Evolutionary conservation across 345 rosid genomes (phyloP).

Genomic region (Lenwebbia sp.): DNA sequence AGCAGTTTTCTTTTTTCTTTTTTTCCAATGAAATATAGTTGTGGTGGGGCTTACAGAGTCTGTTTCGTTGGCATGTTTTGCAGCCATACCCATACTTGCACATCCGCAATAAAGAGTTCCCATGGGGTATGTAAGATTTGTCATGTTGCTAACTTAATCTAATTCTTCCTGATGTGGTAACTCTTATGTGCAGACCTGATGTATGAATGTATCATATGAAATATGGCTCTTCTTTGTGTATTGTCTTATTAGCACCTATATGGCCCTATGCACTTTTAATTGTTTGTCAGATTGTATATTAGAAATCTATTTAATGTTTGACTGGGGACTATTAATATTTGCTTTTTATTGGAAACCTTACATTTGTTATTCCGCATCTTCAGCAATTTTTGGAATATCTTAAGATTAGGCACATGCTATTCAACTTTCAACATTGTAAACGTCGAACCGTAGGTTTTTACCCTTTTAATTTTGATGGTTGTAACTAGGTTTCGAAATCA

Average conservation of each 20-base stretch:
- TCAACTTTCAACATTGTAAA: background rate
- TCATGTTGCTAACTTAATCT: background rate
- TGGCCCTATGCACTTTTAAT: background rate
- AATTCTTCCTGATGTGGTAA: background rate
- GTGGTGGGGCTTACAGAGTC: background rate
- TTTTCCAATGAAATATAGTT: background rate
- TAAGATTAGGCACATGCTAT: background rate
- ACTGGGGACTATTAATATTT: background rate
- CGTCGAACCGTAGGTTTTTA: background rate
- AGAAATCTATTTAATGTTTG: background rate
- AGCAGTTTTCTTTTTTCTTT: background rate
- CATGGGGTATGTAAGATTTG: constrained; percentile 68
- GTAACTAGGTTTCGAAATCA: background rate
- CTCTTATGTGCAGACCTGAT: background rate
- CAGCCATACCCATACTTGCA: constrained; percentile 86
- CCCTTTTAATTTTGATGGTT: background rate
- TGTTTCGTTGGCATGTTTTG: background rate
- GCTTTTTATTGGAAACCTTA: background rate
- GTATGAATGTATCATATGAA: background rate
- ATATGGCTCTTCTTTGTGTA: background rate
- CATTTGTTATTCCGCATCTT: background rate
- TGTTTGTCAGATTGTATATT: background rate
- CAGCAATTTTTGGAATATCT: background rate
- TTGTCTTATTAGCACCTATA: background rate
- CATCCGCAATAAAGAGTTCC: constrained; percentile 96